Evolutionary conservation across 148 eudicot species (phyloP), one percentile per base, ranked within the genome.

Genomic region (Linanthus parryae): DNA sequence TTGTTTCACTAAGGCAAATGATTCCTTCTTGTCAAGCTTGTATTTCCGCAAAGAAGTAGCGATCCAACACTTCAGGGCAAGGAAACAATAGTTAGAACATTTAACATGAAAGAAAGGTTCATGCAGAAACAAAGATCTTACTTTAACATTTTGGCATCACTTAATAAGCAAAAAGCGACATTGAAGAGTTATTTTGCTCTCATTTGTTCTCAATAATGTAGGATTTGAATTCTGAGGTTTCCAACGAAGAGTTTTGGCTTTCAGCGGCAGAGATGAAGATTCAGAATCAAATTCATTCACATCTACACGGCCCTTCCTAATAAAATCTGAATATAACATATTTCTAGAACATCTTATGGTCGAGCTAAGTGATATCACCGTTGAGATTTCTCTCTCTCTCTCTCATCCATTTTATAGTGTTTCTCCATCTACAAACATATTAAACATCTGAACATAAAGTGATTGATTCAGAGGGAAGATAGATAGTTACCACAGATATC

Each of bases 401-500:
- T n/a, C n/a, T n/a, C n/a, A n/a, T n/a, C n/a, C n/a, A n/a, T n/a
- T n/a, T n/a, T n/a, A n/a, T n/a, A n/a, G n/a, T n/a, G n/a, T n/a
- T n/a, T n/a, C n/a, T n/a, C n/a, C n/a, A n/a, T n/a, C n/a, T 31
- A 5, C 11, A 5, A 31, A 11, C 5, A 31, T 5, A 31, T 5
- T 11, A 5, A 31, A 31, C 33, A 28, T 13, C 16, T 39, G 20
- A 35, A 39, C 57, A 38, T 26, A 16, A 6, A 4, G 18, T 23
- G n/a, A 23, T 15, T 34, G 34, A 14, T 31, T 15, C 13, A 6
- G 36, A 44, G 16, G 28, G 22, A 15, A 36, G 55, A 26, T 9
- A 38, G 22, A 62, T 42, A 53, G 79, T 40, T 55, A 91, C 98
- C 95, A 91, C 71, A 58, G 94, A 81, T 51, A 91, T 75, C 54